Evolutionary conservation across 495 filamentous ascomycete genomes (phyloP).

Genomic region (Penicillium silybi): DNA sequence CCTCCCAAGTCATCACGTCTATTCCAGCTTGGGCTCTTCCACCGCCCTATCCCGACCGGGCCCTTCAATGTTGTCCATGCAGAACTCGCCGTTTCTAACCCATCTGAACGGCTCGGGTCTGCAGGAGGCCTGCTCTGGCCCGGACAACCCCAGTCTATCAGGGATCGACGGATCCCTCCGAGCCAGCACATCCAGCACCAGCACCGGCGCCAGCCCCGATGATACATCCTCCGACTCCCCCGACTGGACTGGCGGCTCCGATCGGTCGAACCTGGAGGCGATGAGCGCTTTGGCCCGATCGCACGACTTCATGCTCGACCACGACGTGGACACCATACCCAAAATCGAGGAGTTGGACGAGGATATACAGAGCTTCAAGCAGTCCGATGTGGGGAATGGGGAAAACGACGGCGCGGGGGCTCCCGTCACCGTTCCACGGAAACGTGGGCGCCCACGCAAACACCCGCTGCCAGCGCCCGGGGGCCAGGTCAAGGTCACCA

Average conservation of each 20-base stretch:
- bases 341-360: constrained; percentile 48
- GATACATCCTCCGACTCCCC: constrained; percentile 36
- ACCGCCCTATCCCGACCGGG: neutral
- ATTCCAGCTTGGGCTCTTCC: neutral
- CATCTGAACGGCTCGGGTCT: constrained; percentile 17
- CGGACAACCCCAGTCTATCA: constrained; percentile 24
- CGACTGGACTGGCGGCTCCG: constrained; percentile 32
- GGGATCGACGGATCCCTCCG: constrained; percentile 25
- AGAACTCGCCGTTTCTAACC: constrained; percentile 26
- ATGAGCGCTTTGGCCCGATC: constrained; percentile 11
- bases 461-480: constrained; percentile 61
- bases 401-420: constrained; percentile 21
- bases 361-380: constrained; percentile 35
- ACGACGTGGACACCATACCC: constrained; percentile 27
- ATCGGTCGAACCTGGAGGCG: constrained; percentile 17
- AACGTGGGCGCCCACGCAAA: constrained; percentile 80
- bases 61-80: constrained; percentile 46
- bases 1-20: neutral
- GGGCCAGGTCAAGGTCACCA: constrained; percentile 63
- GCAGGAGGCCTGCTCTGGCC: constrained; percentile 12
- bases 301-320: constrained; percentile 15
- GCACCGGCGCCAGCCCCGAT: constrained; percentile 34
- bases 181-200: constrained; percentile 34
- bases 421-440: constrained; percentile 43
- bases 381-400: constrained; percentile 27